Conservation (phyloP, 768 basidiomycete genomes). For the Hygrophorus pudorinus region DNA sequence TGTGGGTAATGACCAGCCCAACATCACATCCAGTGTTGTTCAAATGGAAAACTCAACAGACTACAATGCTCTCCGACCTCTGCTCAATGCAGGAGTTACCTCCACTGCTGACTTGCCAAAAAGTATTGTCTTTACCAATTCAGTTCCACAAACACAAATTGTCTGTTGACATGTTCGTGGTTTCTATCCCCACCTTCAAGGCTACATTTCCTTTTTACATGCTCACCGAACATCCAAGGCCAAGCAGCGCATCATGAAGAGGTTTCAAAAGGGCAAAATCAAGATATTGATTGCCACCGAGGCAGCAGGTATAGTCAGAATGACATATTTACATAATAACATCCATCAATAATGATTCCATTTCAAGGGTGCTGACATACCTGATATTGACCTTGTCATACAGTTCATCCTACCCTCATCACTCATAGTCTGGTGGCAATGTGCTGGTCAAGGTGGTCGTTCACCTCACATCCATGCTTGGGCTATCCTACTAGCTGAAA, state of each 20-base stretch:
- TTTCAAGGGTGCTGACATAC: conserved; percentile 7
- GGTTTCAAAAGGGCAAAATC: conserved; percentile 4
- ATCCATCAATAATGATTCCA: neutral
- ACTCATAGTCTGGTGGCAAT: conserved; percentile 1
- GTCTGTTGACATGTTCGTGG: conserved; percentile 7
- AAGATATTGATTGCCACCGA: conserved; percentile 9
- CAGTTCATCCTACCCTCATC: conserved; percentile 3
- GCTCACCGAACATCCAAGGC: conserved; percentile 10
- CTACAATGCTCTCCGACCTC: conserved; percentile 9
- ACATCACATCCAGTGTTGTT: conserved; percentile 13
- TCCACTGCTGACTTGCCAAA: conserved; percentile 7
- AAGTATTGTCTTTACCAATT: conserved; percentile 17
- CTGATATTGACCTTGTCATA: conserved; percentile 4
- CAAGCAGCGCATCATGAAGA: conserved; percentile 6
- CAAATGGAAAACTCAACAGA: conserved; percentile 10
- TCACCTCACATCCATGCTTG: neutral
- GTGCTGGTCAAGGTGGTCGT: conserved; percentile 5
- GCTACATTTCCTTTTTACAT: conserved; percentile 16
- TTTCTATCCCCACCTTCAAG: conserved; percentile 5
- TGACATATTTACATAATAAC: conserved; percentile 11
- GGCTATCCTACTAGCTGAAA: conserved; percentile 4
- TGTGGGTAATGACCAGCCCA: conserved; percentile 18
- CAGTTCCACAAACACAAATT: conserved; percentile 8
- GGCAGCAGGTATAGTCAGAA: conserved; percentile 12
- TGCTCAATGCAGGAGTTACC: conserved; percentile 12